Evolutionary conservation across 1,139 yeast species (phyloP), one percentile per base, ranked within the genome.

Genomic region (Pichia sp.): DNA sequence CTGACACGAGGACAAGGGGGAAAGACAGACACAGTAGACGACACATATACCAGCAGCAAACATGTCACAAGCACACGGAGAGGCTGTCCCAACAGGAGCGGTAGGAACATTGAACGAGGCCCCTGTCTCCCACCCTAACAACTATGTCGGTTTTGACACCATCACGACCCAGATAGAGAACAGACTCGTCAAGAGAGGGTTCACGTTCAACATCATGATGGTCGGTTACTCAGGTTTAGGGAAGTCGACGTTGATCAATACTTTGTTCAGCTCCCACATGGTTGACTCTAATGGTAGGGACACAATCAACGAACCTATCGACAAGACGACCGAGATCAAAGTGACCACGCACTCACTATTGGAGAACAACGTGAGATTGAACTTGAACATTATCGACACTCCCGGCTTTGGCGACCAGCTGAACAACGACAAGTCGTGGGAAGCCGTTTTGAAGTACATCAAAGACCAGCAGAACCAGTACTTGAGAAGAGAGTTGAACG

Each of bases 381-480:
- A 87, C 66, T 75, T 93, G 61, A 92, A 90, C 64, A 84, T 92
- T 57, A 88, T 93, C 69, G 99, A 93, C 70, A 93, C 98, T 8
- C 98, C 98, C 11, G 99, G 99, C 8, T 93, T 90, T 75, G 98
- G 97, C 44, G 99, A 93, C 74, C 96, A 89, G 72, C 87, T 93
- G 65, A 90, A 93, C 74, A 93, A 93, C 72, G 96, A 90, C 66
- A 87, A 87, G 72, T 93, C 92, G 67, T 93, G 98, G 98, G 98
- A 93, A 64, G 97, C 97, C 48, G 85, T 93, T 64, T 86, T 92
- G 64, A 90, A 90, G 73, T 92, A 92, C 47, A 90, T 93, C 70
- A 90, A 92, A 75, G 99, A 93, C 71, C 99, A 93, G 75, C 96
- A 93, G 72, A 87, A 96, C 38, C 87, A 86, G 66, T 93, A 88